Evolutionary conservation across 2,329 filamentous ascomycete genomes (phyloP).

Genomic region (Boeremia exigua): DNA sequence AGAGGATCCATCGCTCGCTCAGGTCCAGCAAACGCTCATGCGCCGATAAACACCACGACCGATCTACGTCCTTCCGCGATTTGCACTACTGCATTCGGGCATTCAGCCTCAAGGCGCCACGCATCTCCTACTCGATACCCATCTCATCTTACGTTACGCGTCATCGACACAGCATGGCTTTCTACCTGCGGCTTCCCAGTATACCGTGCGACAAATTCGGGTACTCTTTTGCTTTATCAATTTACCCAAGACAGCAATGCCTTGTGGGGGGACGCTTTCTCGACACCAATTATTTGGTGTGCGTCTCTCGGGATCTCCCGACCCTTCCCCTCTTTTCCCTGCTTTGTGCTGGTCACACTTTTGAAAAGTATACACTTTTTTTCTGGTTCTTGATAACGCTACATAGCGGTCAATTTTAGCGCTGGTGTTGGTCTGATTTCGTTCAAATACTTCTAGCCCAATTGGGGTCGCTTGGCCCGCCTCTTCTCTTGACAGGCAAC

Average conservation of each 20-base stretch:
- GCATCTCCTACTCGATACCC: slow-evolving; percentile 29
- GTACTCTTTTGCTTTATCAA: slow-evolving; percentile 1
- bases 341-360: slow-evolving; percentile 17
- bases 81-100: slow-evolving; percentile 13
- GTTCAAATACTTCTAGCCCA: slow-evolving; percentile 4
- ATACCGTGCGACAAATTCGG: background rate
- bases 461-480: slow-evolving; percentile 6
- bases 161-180: slow-evolving; percentile 11
- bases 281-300: background rate
- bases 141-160: slow-evolving; percentile 19
- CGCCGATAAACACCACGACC: slow-evolving; percentile 30
- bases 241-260: slow-evolving; percentile 8
- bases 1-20: slow-evolving; percentile 64
- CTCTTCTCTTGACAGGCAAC: background rate
- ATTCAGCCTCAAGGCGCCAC: slow-evolving; percentile 15
- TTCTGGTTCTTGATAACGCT: slow-evolving; percentile 8
- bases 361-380: slow-evolving; percentile 11
- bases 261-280: slow-evolving; percentile 10
- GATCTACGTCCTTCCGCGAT: slow-evolving; percentile 9
- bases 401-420: slow-evolving; percentile 11
- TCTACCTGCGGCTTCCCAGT: background rate
- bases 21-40: slow-evolving; percentile 53
- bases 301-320: slow-evolving; percentile 10
- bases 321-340: background rate
- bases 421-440: slow-evolving; percentile 16